Conservation (phyloP, 805 yeast genomes). For the Yarrowia phangngaensis region DNA sequence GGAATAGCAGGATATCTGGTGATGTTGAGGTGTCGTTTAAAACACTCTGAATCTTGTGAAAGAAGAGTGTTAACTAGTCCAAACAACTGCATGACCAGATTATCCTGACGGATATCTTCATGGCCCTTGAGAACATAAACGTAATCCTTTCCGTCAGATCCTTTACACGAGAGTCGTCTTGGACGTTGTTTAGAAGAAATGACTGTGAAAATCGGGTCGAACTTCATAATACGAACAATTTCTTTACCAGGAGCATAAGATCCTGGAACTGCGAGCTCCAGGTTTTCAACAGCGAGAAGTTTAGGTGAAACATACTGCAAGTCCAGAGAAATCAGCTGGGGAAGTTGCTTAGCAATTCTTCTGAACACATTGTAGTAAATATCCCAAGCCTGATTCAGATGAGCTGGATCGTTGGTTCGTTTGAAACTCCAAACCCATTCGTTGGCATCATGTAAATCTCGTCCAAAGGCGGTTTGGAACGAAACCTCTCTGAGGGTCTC, state of each 20-base stretch:
- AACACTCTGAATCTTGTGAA: slow-evolving; percentile 88
- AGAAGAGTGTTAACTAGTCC: slow-evolving; percentile 90
- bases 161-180: slow-evolving; percentile 70
- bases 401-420: slow-evolving; percentile 78
- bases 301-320: slow-evolving; percentile 92
- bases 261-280: slow-evolving; percentile 91
- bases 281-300: slow-evolving; percentile 67
- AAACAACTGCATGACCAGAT: slow-evolving; percentile 94
- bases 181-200: slow-evolving; percentile 96
- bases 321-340: slow-evolving; percentile 80
- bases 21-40: slow-evolving; percentile 89
- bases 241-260: slow-evolving; percentile 84
- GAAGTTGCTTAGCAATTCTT: slow-evolving; percentile 81
- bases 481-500: slow-evolving; percentile 90
- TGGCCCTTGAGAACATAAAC: slow-evolving; percentile 85
- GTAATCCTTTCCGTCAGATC: slow-evolving; percentile 90
- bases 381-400: slow-evolving; percentile 96
- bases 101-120: slow-evolving; percentile 97
- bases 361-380: slow-evolving; percentile 91
- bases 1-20: slow-evolving; percentile 94
- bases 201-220: slow-evolving; percentile 80
- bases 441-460: slow-evolving; percentile 86
- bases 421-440: slow-evolving; percentile 89
- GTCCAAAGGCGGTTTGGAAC: slow-evolving; percentile 87
- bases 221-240: slow-evolving; percentile 62